Base-by-base conservation (phyloP, 352 stramenopile species). In the Albugo candida region DNA sequence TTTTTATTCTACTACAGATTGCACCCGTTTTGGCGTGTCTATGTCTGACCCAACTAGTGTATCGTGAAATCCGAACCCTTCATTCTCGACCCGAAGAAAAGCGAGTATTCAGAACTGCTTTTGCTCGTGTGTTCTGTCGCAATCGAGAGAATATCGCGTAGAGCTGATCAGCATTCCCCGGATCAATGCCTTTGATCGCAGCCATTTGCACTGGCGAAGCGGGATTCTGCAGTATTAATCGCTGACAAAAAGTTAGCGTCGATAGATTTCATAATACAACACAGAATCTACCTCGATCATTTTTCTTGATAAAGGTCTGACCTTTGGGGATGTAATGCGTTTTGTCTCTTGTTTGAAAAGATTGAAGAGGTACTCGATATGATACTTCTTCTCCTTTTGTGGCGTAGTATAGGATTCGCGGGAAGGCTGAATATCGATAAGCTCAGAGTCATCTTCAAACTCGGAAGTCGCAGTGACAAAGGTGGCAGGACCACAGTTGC, bases 1-100 rank as follows among this genome's bases (percentile, higher is more conserved):
- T 85, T 0, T 88, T 88, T 45, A 51, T 81, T 17, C 41, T 84
- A 12, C 60, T 88, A 2, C 65, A 85, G 27, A 59, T 69, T 10
- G 72, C 72, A 1, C 81, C 69, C 3, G 39, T 80, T 10, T 55
- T 85, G 12, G 70, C 72, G 18, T 83, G 70, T 18, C 49, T 83
- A 11, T 88, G 70, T 42, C 64, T 88, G 13, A 61, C 56, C 5
- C 70, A 62, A 0, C 58, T 88, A 11, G 49, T 85, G 6, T 81
- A 81, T 41, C 70, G 82, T 39, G 75, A 88, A 49, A 42, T 84
- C 5, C 46, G 71, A 16, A 51, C 78, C 51, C 75, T 83, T 42
- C 64, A 59, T 13, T 58, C 53, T 50, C 59, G 62, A 10, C 56
- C 59, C 16, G 50, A 34, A 51, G 53, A 49, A 31, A 8, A 31